A percentile compares a stretch with the other conserved stretches of the same genome.
These are phyloP conservation scores for Cenchrus fungigraminus DNA, from an alignment of 176 grass and related monocot species.

Conservation along the genomic window DNA sequence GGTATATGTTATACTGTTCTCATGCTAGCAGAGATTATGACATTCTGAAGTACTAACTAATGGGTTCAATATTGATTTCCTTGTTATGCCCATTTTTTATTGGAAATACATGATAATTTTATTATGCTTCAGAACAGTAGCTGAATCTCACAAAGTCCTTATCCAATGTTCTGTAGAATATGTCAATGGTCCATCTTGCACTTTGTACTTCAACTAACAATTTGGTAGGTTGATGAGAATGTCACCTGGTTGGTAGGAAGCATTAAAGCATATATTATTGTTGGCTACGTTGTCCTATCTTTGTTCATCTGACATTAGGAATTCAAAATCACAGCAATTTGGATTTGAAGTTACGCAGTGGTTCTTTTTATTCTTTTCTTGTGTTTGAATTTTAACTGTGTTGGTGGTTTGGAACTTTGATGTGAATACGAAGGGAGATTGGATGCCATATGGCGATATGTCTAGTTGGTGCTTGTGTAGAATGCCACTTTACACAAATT, in stretches of 20 bases:
- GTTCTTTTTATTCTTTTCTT: background rate
- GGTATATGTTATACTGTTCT: constrained; percentile 43
- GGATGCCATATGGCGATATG: background rate
- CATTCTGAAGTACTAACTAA: background rate
- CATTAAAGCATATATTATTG: constrained; percentile 8
- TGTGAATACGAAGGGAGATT: background rate
- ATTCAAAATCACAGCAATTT: background rate
- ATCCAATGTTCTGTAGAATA: background rate
- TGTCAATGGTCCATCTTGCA: background rate
- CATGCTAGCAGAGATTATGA: background rate
- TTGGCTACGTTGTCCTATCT: background rate
- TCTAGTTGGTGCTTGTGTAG: background rate
- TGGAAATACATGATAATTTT: background rate
- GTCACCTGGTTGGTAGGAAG: constrained; percentile 27
- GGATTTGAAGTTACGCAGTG: background rate
- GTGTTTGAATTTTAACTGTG: background rate
- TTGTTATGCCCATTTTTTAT: background rate
- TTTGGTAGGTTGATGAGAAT: constrained; percentile 16
- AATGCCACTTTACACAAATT: background rate
- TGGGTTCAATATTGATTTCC: background rate
- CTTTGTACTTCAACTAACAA: background rate
- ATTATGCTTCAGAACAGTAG: background rate
- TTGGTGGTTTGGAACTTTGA: background rate
- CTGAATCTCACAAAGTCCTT: background rate
- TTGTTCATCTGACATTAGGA: background rate